Evolutionary conservation across 2,329 filamentous ascomycete genomes (phyloP), one percentile per base, ranked within the genome.

Genomic region (Trichoderma arundinaceum): DNA sequence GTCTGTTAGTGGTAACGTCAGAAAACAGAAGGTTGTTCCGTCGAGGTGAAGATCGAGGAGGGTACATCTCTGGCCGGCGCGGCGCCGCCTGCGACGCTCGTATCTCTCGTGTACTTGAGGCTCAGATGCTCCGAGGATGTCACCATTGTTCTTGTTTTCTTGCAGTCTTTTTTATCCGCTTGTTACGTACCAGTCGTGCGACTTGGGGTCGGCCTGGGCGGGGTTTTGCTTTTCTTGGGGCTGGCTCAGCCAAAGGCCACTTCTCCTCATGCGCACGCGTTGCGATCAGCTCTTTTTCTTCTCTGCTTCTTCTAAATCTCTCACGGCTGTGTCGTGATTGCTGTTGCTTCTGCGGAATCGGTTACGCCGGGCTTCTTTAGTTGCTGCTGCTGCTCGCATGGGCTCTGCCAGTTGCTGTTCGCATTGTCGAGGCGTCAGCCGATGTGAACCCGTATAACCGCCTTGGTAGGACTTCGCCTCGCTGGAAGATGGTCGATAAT

Each of bases 181-280:
- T 61, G 59, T 35, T 62, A 62, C 59, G 59, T 62, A 62, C 59
- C 59, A 13, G 52, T 49, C 61, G 61, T 64, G 52, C 52, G 44
- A 64, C 43, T 56, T 56, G 35, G 61, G 54, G 61, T 49, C 61
- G 51, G 61, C 41, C 32, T 48, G 53, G 51, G 52, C 43, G 61
- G 61, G 61, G 61, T 57, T 51, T 63, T 44, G 13, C 1, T n/a
- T 52, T 44, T 22, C 49, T 22, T 22, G 35, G 46, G 32, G 22
- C 49, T 17, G 10, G 12, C 10, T 35, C 52, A 28, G 46, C 35
- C 46, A 57, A 35, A 64, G 49, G 60, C 49, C 60, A 63, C 60
- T 51, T 54, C 49, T 63, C 49, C 61, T 57, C 52, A 43, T 57
- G 41, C 51, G 52, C n/a, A 3, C 17, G 52, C 19, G 35, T n/a